Evolutionary conservation across 331 rosid genomes (phyloP).

Genomic region (Rosa hybrid): DNA sequence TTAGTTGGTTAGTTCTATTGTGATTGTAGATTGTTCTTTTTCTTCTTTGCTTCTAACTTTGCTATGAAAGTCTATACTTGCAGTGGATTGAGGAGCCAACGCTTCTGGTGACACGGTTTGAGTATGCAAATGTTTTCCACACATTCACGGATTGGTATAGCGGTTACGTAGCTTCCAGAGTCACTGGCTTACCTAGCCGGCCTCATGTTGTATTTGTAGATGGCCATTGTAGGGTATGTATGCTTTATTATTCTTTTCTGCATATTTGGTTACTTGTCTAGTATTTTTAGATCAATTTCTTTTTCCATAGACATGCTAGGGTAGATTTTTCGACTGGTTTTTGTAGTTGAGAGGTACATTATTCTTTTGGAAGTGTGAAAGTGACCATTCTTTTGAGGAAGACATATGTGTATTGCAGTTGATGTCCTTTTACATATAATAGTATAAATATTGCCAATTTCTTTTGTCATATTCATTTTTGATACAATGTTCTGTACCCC

Average conservation of each 20-base stretch:
- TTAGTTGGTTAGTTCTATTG: not conserved
- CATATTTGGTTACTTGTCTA: not conserved
- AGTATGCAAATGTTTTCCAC: constrained; percentile 96
- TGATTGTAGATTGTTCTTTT: not conserved
- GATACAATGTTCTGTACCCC: not conserved
- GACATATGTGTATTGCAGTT: not conserved
- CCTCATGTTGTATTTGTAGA: constrained; percentile 85
- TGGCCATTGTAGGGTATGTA: constrained; percentile 85
- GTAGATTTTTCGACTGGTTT: not conserved
- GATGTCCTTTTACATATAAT: not conserved
- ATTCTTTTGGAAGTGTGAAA: not conserved
- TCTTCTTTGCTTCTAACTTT: constrained; percentile 32
- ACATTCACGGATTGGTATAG: constrained; percentile 95
- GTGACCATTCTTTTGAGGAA: not conserved
- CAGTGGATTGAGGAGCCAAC: constrained; percentile 99
- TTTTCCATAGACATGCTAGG: not conserved
- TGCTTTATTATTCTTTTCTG: constrained; percentile 9
- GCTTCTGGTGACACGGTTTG: constrained; percentile 87
- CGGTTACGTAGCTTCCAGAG: constrained; percentile 89
- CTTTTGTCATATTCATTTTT: not conserved
- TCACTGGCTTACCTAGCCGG: constrained; percentile 73
- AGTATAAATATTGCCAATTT: not conserved
- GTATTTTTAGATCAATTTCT: not conserved
- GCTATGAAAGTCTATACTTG: constrained; percentile 36
- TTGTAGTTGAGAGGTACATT: not conserved